Base-by-base conservation (phyloP, 352 stramenopile genomes). In the Phytopythium chamaehyphon region DNA sequence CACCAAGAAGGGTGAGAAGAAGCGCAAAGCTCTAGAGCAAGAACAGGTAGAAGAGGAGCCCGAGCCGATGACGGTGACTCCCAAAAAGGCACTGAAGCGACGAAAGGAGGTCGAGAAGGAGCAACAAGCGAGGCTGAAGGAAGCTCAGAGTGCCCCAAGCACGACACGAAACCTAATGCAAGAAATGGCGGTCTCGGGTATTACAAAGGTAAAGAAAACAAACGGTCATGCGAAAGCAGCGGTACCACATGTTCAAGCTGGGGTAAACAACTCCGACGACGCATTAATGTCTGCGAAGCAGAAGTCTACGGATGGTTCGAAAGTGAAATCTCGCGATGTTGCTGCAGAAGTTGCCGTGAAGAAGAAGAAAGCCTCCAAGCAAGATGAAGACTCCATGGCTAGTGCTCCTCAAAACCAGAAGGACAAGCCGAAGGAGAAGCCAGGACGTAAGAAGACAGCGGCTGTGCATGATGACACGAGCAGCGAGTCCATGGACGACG, bases 81-180 rank as follows among this genome's bases (percentile, higher is more conserved):
- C 55, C 10, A 71, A 73, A 47, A 76, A 77, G 49, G 64, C 35
- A 28, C 31, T 77, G 11, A 77, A 66, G 50, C 64, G 68, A 14
- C 52, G 68, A 42, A 77, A 74, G 26, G 58, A 71, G 6, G 44
- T 53, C 28, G 51, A 54, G 10, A 62, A 55, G 50, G 51, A 51
- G 18, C 54, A 47, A 4, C 43, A 50, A n/a, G 62, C 53, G 40
- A 26, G 31, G 42, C 55, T 48, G 18, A 43, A 42, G 19, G 47
- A 10, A 8, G 22, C 28, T 2, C 16, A 53, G n/a, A 18, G 21
- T 31, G 19, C 16, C 15, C 47, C 23, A 3, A 51, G 33, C 23
- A 43, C 22, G 38, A 36, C 23, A 7, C 58, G 40, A 44, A 64
- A 12, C 18, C 55, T 61, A 35, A 67, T 66, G 55, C 7, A 40